Percentiles rank a stretch among this genome's conserved stretches.
Conservation (phyloP, 305 asterid species). For the Fraxinus paxiana region DNA sequence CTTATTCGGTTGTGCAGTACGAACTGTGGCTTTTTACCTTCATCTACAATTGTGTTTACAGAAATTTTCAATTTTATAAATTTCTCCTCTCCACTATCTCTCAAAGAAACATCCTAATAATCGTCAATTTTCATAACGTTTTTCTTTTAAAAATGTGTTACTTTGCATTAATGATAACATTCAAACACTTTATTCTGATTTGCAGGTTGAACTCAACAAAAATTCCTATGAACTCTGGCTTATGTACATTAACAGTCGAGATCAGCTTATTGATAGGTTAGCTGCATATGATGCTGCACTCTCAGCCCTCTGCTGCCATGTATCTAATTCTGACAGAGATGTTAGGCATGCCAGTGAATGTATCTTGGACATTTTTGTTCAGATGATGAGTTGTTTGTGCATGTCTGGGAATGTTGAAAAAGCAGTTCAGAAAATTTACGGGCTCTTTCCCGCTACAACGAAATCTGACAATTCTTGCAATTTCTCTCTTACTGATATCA, state of each 20-base stretch:
- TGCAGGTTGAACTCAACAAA: slow-evolving; percentile 36
- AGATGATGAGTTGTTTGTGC: slow-evolving; percentile 43
- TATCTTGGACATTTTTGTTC: slow-evolving; percentile 44
- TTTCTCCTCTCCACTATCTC: not conserved
- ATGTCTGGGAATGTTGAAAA: slow-evolving; percentile 37
- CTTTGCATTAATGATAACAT: not conserved
- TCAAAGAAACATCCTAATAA: not conserved
- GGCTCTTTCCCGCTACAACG: slow-evolving; percentile 26
- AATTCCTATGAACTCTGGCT: slow-evolving; percentile 49
- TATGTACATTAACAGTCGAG: slow-evolving; percentile 42
- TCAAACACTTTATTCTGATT: not conserved
- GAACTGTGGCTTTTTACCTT: slow-evolving; percentile 12
- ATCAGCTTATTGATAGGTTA: slow-evolving; percentile 34
- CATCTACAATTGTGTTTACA: not conserved
- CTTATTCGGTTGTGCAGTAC: slow-evolving; percentile 42
- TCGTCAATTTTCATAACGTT: not conserved
- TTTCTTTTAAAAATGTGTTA: not conserved
- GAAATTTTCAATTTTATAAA: not conserved
- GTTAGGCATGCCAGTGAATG: slow-evolving; percentile 29
- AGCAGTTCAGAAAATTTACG: slow-evolving; percentile 38
- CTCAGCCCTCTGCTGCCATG: slow-evolving; percentile 28
- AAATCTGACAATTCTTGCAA: slow-evolving; percentile 23
- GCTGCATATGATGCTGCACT: slow-evolving; percentile 47
- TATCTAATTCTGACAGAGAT: slow-evolving; percentile 26
- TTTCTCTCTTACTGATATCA: slow-evolving; percentile 27